These are phyloP conservation scores for Tulasnella sp. DNA, from an alignment of 768 basidiomycete species.

Conservation along the genomic window DNA sequence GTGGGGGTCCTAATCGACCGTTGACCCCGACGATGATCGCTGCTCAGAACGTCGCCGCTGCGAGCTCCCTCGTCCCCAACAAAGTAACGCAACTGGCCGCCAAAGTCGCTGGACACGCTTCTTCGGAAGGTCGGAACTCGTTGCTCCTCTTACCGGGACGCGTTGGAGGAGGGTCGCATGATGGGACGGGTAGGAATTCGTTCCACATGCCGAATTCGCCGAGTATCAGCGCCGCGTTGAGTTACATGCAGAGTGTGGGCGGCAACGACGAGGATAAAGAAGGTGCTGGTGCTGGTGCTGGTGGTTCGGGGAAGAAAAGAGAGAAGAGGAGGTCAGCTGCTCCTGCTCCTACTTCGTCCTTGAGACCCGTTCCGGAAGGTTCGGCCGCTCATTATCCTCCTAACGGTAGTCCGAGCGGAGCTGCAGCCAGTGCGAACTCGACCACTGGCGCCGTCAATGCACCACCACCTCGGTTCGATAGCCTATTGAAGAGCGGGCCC, in stretches of 20 bases:
- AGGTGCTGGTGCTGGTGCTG: neutral
- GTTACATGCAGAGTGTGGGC: constrained; percentile 3
- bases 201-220: constrained; percentile 19
- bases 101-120: neutral
- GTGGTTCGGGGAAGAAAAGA: neutral
- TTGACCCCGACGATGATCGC: constrained; percentile 7
- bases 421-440: neutral
- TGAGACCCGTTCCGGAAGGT: constrained; percentile 1
- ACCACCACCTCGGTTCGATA: neutral
- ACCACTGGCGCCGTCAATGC: neutral
- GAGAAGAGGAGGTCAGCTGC: neutral
- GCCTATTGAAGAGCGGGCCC: constrained; percentile 1
- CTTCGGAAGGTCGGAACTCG: neutral
- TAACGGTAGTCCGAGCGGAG: neutral
- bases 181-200: no score
- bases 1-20: neutral
- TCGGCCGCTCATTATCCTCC: neutral
- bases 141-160: neutral
- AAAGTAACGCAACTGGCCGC: constrained; percentile 8
- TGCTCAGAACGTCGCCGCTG: constrained; percentile 1
- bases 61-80: neutral
- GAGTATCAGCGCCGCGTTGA: constrained; percentile 13
- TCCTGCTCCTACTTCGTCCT: neutral
- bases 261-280: neutral
- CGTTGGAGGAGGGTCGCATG: no score